A percentile compares a stretch with the other conserved stretches of the same genome.
Conservation (phyloP, 2,329 filamentous ascomycete genomes). For the Didymella pinodella region DNA sequence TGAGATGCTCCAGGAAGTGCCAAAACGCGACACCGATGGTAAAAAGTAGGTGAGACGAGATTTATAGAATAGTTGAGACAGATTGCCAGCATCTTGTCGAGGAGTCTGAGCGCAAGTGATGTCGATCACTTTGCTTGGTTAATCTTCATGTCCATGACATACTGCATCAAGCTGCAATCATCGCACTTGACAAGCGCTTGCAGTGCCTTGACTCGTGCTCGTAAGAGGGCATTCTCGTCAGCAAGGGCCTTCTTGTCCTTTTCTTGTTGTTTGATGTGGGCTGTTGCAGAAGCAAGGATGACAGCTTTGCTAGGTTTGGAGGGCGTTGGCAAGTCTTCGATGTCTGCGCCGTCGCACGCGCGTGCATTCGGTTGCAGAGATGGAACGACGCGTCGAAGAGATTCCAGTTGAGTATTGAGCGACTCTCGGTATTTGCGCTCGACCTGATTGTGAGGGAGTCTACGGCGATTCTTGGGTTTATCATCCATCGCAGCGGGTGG, state of each 20-base stretch:
- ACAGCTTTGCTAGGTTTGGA: constrained; percentile 57
- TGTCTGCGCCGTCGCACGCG: constrained; percentile 51
- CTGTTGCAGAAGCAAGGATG: constrained; percentile 56
- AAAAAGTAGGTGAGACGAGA: constrained; percentile 7
- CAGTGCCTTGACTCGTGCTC: constrained; percentile 52
- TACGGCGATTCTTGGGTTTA: constrained; percentile 47
- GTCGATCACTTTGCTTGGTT: constrained; percentile 37
- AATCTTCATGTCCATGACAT: constrained; percentile 53
- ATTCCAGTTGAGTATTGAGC: constrained; percentile 57
- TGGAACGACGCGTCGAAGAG: constrained; percentile 51
- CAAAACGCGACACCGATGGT: not conserved
- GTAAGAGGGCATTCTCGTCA: constrained; percentile 51
- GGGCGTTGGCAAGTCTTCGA: constrained; percentile 54
- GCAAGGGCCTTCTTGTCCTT: constrained; percentile 52
- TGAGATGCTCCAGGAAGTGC: constrained; percentile 19
- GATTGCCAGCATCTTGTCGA: constrained; percentile 24
- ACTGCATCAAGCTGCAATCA: constrained; percentile 56
- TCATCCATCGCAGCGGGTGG: constrained; percentile 32
- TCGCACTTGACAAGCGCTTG: constrained; percentile 57
- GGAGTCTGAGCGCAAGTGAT: not conserved
- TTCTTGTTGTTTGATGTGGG: constrained; percentile 57
- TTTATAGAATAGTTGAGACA: constrained; percentile 6
- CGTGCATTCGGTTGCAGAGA: constrained; percentile 50
- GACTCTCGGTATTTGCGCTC: constrained; percentile 58
- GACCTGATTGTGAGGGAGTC: constrained; percentile 56